Evolutionary conservation across 257 asterid species (phyloP), one percentile per base, ranked within the genome.

Genomic region (Penstemon eatonii): DNA sequence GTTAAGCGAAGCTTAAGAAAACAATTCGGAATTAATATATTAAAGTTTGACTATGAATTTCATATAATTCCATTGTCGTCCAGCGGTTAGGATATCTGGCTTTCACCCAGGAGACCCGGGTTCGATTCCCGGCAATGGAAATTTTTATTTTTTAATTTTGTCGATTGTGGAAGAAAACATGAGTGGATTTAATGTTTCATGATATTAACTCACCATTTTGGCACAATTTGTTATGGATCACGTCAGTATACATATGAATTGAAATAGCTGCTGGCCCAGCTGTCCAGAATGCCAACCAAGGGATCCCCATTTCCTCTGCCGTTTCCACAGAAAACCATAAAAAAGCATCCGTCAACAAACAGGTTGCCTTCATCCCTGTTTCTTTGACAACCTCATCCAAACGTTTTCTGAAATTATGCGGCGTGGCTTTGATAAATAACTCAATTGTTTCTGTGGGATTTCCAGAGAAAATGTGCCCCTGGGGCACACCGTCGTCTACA

Each of bases 11-110:
- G 33, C 33, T 25, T 25, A 25, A 25, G 33, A 0, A 25, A 25
- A 25, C 1, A 1, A 25, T 25, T 25, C 33, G 33, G 33, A 25
- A 25, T 25, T 0, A 25, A 25, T 25, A 1, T 25, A 25, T 25
- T 25, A 25, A 25, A 1, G 33, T 25, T 25, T 1, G 33, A 25
- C 33, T 25, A 25, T 25, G 2, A 0, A 25, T 25, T 0, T 25
- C 33, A 25, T 25, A 25, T 0, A 25, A 25, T 25, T 62, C 67
- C 67, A 8, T 62, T 86, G 89, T 89, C 90, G 92, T 91, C 96
- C 98, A 89, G 92, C 89, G 90, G 96, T 89, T 83, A 92, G 96
- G 98, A 92, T 89, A 86, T 86, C 91, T 88, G 91, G 96, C 92
- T 89, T 88, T 86, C 96, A 85, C 93, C 95, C 87, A 84, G 89